phyloP scores from a whole-genome alignment of 2,329 filamentous ascomycete genomes.

The Aureobasidium sp. region DNA sequence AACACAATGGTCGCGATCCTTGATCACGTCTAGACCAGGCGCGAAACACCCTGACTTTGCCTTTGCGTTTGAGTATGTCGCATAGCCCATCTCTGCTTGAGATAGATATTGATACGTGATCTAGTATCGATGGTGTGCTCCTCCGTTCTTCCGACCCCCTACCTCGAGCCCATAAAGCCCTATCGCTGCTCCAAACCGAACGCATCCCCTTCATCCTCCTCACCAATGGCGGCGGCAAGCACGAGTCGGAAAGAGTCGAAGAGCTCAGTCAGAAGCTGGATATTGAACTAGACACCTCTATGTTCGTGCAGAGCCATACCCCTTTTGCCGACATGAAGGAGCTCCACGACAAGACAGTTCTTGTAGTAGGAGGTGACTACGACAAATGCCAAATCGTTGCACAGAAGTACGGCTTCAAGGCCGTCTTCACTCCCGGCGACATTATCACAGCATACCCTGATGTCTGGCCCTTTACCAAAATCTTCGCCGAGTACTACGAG shows the following conservation, averaged over 20 bases:
- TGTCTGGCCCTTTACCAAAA: conserved; percentile 74
- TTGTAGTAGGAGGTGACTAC: conserved; percentile 40
- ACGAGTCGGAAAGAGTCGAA: conserved; percentile 62
- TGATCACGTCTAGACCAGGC: background rate
- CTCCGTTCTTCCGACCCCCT: conserved; percentile 72
- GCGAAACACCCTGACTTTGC: conserved; percentile 36
- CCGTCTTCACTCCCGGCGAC: conserved; percentile 78
- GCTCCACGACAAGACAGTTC: conserved; percentile 45
- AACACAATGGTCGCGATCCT: background rate
- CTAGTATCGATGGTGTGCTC: conserved; percentile 87
- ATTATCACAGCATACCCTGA: conserved; percentile 64
- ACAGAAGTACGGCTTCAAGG: conserved; percentile 66
- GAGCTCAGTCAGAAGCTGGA: conserved; percentile 60
- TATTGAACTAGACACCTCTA: conserved; percentile 54
- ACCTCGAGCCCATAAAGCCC: conserved; percentile 64
- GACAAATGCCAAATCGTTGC: conserved; percentile 63
- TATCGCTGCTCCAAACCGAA: conserved; percentile 63
- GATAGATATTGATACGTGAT: conserved; percentile 12
- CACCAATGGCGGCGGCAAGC: conserved; percentile 88
- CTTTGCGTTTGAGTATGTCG: conserved; percentile 48
- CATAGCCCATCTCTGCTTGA: background rate
- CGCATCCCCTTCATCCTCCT: conserved; percentile 86
- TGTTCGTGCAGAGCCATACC: conserved; percentile 86
- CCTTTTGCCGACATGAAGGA: conserved; percentile 67
- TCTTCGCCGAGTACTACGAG: conserved; percentile 54